These are phyloP conservation scores for Ochetophila trinervis DNA, from an alignment of 306 rosid genomes.

Conservation along the genomic window DNA sequence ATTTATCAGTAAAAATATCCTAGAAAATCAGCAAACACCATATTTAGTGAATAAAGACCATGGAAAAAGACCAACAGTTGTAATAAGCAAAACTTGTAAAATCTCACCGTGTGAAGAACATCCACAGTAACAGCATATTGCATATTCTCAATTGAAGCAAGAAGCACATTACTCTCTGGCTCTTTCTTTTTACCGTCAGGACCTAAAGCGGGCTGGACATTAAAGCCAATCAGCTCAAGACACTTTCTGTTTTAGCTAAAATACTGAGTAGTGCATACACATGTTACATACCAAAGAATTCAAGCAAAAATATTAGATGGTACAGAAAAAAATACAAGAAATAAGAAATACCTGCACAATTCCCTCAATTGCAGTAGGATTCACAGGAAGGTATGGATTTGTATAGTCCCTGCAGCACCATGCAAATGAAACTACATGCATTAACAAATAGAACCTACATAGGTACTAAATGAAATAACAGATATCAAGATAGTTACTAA, in stretches of 20 bases:
- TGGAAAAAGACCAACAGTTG: background rate
- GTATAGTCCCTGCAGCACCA: conserved; percentile 76
- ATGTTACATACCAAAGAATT: background rate
- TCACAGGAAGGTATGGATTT: conserved; percentile 92
- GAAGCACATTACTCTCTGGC: conserved; percentile 83
- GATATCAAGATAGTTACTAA: background rate
- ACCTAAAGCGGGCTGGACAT: conserved; percentile 64
- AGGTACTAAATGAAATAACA: background rate
- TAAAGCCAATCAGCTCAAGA: conserved; percentile 27
- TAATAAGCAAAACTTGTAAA: background rate
- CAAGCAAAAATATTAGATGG: background rate
- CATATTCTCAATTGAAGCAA: conserved; percentile 94
- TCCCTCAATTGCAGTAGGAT: conserved; percentile 89
- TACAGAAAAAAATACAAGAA: conserved; percentile 3
- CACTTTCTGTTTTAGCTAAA: too few species aligned
- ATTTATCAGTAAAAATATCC: conserved; percentile 4
- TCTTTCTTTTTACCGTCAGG: conserved; percentile 90
- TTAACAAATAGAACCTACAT: background rate
- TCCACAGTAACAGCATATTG: conserved; percentile 96
- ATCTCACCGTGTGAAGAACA: conserved; percentile 74
- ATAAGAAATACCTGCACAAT: conserved; percentile 56
- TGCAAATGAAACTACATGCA: conserved; percentile 6
- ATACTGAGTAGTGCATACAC: background rate
- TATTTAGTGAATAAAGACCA: too few species aligned
- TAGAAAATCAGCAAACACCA: background rate